Evolutionary conservation across 352 stramenopile genomes (phyloP), one percentile per base, ranked within the genome.

Genomic region (Phytophthora cryptogea): DNA sequence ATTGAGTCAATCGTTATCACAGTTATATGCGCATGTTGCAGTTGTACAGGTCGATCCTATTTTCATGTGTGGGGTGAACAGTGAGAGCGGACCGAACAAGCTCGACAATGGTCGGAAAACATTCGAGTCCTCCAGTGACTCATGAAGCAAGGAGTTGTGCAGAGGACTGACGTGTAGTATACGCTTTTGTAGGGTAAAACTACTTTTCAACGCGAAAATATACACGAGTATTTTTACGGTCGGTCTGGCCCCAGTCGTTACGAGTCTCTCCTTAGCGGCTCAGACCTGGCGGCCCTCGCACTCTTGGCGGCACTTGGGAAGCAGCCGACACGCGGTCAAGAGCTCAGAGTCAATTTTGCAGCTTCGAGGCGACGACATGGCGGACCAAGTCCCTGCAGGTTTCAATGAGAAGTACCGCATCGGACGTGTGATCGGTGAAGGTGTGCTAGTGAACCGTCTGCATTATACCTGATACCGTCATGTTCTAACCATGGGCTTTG

Each of bases 371-470:
- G 27, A 57, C 58, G 49, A 54, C 59, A 90, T 90, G 80, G 46
- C 68, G 31, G 78, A 86, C 13, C 72, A 76, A 41, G 45, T 88
- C n/a, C 81, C 77, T 44, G 49, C 73, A 27, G 79, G 55, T 36
- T 78, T 90, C 48, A 66, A 78, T 45, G 81, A 88, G n/a, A 89
- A 89, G 60, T 95, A 93, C 68, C 89, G 88, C 72, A 70, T 88
- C 23, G 86, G 86, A 28, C 76, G 80, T 39, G 64, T 88, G 11
- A 80, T 95, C 40, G 86, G 86, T 50, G 80, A 95, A 75, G 81
- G 74, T 79, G 11, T 3, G 51, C 26, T 40, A 16, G 6, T 20
- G 14, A 23, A 23, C 11, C 8, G 35, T 40, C 35, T 16, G 17
- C 35, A 40, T 5, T 9, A 5, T 40, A 23, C 14, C 14, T 20